Evolutionary conservation across 148 eudicot species (phyloP), one percentile per base, ranked within the genome.

Genomic region (Suaeda aralocaspica): DNA sequence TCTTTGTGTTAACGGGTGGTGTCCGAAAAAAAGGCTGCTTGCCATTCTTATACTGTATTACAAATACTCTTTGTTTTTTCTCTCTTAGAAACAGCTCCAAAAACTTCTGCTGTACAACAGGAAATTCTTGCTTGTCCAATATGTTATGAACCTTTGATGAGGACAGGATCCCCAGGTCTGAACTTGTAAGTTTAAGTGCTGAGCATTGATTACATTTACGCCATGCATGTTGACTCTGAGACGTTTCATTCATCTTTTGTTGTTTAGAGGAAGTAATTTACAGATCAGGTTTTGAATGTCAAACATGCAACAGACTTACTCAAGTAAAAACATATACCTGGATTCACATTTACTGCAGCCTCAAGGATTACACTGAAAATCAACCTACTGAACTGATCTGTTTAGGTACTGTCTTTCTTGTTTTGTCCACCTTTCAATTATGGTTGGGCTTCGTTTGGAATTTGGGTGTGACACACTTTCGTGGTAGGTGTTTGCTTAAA

Each of bases 271-370:
- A 92, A 52, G 87, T 96, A 55, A 89, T 94, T 66, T 94, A 94
- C 69, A 83, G 98, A 82, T 94, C 97, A 61, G 96, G 96, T 31
- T 94, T 94, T 68, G 86, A 89, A 71, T 94, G 98, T 74, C 59
- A 49, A 42, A 86, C 73, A 65, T 94, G 98, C 83, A 82, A 81
- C 70, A 94, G 77, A 72, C 98, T 15, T 94, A 86, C 83, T 89
- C 97, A 9, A 94, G 98, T 82, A 91, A 89, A 81, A 91, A 86
- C 78, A 78, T 86, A 4, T 94, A 91, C 77, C 81, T 94, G 69
- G 98, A 94, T 81, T 94, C 78, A 94, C 98, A 16, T 82, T 94
- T 25, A 94, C 92, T 71, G 89, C 98, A 66, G 96, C 88, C 45
- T 71, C 96, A 63, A 83, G 82, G 82, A 84, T 41, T 94, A 89